Percentiles rank a stretch among this genome's conserved stretches.
These are phyloP conservation scores for Ramichloridium luteum DNA, from an alignment of 2,329 filamentous ascomycete species.

Conservation along the genomic window DNA sequence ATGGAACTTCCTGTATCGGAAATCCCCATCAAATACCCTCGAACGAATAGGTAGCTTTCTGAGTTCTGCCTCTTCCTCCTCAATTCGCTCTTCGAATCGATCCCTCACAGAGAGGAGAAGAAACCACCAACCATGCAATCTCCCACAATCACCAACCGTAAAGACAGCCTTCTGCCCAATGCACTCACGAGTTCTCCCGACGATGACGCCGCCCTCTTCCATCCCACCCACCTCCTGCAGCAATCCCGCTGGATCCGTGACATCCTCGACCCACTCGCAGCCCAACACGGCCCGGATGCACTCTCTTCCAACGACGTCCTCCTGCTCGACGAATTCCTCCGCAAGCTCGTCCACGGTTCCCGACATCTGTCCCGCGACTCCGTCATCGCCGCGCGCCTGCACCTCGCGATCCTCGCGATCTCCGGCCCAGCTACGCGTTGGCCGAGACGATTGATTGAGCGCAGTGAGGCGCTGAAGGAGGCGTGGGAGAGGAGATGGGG, in stretches of 20 bases:
- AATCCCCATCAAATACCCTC: no score
- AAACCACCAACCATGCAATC: no score
- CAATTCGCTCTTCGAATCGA: no score
- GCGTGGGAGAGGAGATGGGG: slow-evolving; percentile 30
- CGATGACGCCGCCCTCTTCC: slow-evolving; percentile 5
- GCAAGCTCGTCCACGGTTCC: slow-evolving; percentile 15
- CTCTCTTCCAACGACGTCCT: slow-evolving; percentile 34
- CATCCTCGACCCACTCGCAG: slow-evolving; percentile 34
- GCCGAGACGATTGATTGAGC: slow-evolving; percentile 33
- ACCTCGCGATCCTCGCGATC: slow-evolving; percentile 32
- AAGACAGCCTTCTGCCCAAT: no score
- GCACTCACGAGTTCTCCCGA: no score
- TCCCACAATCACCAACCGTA: no score
- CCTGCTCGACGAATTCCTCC: slow-evolving; percentile 32
- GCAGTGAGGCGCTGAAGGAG: slow-evolving; percentile 31
- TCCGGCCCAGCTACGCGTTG: slow-evolving; percentile 35
- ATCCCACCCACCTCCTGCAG: slow-evolving; percentile 23
- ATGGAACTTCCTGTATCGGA: no score
- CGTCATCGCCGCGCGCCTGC: slow-evolving; percentile 31
- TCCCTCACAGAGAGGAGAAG: background rate
- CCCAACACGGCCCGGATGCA: slow-evolving; percentile 32
- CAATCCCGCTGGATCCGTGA: slow-evolving; percentile 36
- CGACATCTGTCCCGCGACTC: slow-evolving; percentile 18
- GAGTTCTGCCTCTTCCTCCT: no score
- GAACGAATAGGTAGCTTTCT: no score